Conservation (phyloP, 225 moss, liverwort and hornwort species). For the Bryoerythrophyllum caledonicum region DNA sequence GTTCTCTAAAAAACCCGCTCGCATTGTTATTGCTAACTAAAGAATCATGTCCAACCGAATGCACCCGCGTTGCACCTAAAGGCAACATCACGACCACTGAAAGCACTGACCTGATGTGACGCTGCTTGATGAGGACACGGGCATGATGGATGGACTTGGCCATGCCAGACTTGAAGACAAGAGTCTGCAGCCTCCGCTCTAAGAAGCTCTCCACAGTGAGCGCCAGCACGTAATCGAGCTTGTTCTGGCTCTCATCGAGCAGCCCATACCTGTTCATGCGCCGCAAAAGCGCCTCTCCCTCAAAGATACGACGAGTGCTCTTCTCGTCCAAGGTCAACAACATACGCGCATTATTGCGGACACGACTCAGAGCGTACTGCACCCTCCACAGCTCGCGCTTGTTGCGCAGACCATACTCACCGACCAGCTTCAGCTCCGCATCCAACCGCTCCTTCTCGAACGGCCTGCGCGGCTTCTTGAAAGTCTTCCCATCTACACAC, state of each 20-base stretch:
- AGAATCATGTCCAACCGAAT: neutral
- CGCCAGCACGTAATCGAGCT: slow-evolving; percentile 93
- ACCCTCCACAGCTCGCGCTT: slow-evolving; percentile 97
- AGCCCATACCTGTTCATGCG: slow-evolving; percentile 88
- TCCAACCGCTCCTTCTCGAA: slow-evolving; percentile 95
- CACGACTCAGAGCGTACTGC: slow-evolving; percentile 84
- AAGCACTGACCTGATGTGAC: slow-evolving; percentile 71
- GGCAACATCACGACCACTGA: no score
- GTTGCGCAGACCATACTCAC: slow-evolving; percentile 93
- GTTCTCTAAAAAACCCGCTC: neutral
- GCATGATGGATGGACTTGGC: slow-evolving; percentile 95
- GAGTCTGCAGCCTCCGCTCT: slow-evolving; percentile 83
- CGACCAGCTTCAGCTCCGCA: slow-evolving; percentile 90
- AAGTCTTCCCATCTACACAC: slow-evolving; percentile 82
- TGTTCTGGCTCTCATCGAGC: slow-evolving; percentile 80
- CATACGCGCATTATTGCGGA: slow-evolving; percentile 89
- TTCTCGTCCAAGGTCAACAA: slow-evolving; percentile 91
- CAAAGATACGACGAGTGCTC: slow-evolving; percentile 83
- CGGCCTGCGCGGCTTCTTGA: slow-evolving; percentile 91
- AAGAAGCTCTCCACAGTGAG: slow-evolving; percentile 84
- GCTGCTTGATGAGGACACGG: slow-evolving; percentile 85
- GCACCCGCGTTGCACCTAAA: neutral
- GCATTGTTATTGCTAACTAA: no score
- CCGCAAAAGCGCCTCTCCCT: slow-evolving; percentile 88
- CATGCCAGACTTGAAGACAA: slow-evolving; percentile 94